A percentile compares a stretch with the other conserved stretches of the same genome.
phyloP scores from a whole-genome alignment of 371 early-diverging fungal genomes.

The Mucor mucedo region DNA sequence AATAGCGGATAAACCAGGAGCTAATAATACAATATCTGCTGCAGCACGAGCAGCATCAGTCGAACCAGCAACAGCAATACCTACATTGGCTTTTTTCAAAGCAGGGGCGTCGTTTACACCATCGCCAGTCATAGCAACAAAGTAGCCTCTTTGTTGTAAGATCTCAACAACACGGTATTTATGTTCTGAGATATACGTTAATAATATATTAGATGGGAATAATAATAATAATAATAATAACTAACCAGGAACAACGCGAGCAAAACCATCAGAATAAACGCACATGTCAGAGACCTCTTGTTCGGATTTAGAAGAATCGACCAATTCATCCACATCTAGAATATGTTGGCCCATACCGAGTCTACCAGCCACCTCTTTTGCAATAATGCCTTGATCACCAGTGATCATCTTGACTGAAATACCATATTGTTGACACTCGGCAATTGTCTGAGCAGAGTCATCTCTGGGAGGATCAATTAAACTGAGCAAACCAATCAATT shows the following conservation, averaged over 20 bases:
- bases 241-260: constrained; percentile 78
- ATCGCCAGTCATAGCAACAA: constrained; percentile 83
- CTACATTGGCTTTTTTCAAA: constrained; percentile 67
- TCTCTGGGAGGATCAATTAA: constrained; percentile 86
- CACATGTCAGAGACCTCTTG: constrained; percentile 76
- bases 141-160: constrained; percentile 52
- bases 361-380: constrained; percentile 76
- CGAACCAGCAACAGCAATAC: constrained; percentile 76
- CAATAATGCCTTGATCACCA: constrained; percentile 88
- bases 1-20: constrained; percentile 89
- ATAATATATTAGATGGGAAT: no score
- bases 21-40: constrained; percentile 90
- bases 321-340: constrained; percentile 67
- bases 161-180: constrained; percentile 68
- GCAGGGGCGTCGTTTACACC: constrained; percentile 92
- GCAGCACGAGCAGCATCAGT: constrained; percentile 95
- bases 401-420: constrained; percentile 92
- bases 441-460: constrained; percentile 77
- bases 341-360: constrained; percentile 67
- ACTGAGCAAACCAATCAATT: constrained; percentile 65
- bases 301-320: constrained; percentile 63
- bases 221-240: no score
- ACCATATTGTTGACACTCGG: constrained; percentile 77
- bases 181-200: constrained; percentile 39
- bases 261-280: constrained; percentile 78